These are phyloP conservation scores for Lachnellula cervina DNA, from an alignment of 2,329 filamentous ascomycete species.

Conservation along the genomic window DNA sequence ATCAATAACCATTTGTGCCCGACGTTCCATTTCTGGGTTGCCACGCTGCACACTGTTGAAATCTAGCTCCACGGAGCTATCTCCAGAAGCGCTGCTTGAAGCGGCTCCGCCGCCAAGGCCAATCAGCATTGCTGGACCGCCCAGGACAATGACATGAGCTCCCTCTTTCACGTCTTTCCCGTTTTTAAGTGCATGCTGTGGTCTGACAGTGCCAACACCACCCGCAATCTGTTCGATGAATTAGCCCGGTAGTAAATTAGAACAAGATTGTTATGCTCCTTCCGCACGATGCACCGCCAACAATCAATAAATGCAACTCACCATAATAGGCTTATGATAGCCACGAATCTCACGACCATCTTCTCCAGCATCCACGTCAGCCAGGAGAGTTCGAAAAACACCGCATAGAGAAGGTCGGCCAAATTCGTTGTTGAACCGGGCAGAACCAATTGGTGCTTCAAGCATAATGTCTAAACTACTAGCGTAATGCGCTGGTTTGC, in stretches of 20 bases:
- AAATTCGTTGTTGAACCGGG: constrained; percentile 97
- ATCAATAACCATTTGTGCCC: constrained; percentile 98
- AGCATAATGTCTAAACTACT: constrained; percentile 97
- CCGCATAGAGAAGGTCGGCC: constrained; percentile 83
- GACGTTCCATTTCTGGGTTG: constrained; percentile 91
- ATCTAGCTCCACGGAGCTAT: constrained; percentile 86
- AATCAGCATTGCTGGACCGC: constrained; percentile 96
- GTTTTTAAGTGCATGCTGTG: constrained; percentile 85
- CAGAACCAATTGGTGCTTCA: constrained; percentile 91
- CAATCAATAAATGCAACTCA: background rate
- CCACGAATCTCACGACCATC: constrained; percentile 67
- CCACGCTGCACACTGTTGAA: constrained; percentile 97
- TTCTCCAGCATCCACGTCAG: constrained; percentile 56
- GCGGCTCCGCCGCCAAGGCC: constrained; percentile 93
- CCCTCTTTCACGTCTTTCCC: constrained; percentile 73
- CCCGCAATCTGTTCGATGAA: constrained; percentile 62
- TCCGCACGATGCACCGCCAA: background rate
- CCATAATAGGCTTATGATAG: constrained; percentile 97
- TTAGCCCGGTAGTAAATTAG: background rate
- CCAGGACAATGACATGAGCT: constrained; percentile 88
- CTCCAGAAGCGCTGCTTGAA: constrained; percentile 82
- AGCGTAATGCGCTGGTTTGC: constrained; percentile 85
- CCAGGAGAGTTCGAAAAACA: constrained; percentile 86
- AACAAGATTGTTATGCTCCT: too few species aligned
- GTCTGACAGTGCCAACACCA: constrained; percentile 86